These are phyloP conservation scores for Hyphopichia burtonii DNA, from an alignment of 1,139 yeast genomes.

Conservation along the genomic window DNA sequence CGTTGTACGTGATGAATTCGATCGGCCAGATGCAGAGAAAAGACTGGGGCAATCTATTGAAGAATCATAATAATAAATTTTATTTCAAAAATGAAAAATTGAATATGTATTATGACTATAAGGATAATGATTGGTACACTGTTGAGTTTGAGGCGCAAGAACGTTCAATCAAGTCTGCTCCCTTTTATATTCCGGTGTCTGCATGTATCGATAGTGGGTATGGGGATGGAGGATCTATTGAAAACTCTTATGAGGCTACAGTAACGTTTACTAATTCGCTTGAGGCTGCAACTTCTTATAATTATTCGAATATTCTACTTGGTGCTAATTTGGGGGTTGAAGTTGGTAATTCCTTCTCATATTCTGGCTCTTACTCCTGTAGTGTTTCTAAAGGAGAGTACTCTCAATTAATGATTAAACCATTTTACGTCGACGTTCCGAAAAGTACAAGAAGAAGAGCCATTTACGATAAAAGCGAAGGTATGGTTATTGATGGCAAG, in stretches of 20 bases:
- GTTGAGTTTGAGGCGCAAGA: constrained; percentile 3
- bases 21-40: constrained; percentile 10
- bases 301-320: constrained; percentile 5
- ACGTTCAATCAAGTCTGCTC: constrained; percentile 3
- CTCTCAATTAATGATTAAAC: constrained; percentile 16
- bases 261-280: constrained; percentile 3
- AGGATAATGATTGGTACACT: constrained; percentile 14
- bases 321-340: constrained; percentile 10
- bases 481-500: constrained; percentile 7
- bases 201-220: constrained; percentile 8
- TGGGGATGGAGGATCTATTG: constrained; percentile 6
- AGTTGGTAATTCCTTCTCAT: constrained; percentile 9
- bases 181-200: constrained; percentile 8
- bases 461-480: constrained; percentile 7
- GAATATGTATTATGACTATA: constrained; percentile 15
- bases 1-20: constrained; percentile 7
- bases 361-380: constrained; percentile 13
- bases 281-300: constrained; percentile 1
- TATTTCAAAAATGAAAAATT: constrained; percentile 10
- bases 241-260: neutral
- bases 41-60: constrained; percentile 7
- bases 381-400: constrained; percentile 13
- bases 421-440: constrained; percentile 12
- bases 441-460: constrained; percentile 10
- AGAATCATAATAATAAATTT: constrained; percentile 10